Conservation (phyloP, 2,329 filamentous ascomycete species). For the Lojkania enalia region DNA sequence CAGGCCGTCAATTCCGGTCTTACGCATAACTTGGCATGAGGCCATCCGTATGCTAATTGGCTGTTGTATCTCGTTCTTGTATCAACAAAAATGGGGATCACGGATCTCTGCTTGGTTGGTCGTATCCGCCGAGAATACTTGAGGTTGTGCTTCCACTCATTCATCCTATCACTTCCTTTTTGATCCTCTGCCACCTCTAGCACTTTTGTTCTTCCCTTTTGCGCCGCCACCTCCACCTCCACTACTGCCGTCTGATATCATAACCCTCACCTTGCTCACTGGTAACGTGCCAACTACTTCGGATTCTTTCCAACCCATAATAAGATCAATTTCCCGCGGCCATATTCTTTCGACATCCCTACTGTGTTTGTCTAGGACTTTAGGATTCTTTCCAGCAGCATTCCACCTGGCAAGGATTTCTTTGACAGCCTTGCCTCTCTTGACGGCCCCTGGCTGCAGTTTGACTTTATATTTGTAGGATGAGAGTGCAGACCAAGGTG, state of each 20-base stretch:
- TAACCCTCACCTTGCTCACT: conserved; percentile 77
- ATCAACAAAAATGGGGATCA: too few species aligned
- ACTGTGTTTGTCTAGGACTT: conserved; percentile 50
- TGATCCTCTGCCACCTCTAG: conserved; percentile 18
- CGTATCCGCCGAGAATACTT: too few species aligned
- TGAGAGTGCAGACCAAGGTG: conserved; percentile 64
- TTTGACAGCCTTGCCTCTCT: conserved; percentile 93
- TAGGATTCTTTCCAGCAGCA: conserved; percentile 59
- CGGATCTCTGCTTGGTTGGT: too few species aligned
- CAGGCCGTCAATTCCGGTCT: too few species aligned
- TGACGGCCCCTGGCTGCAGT: conserved; percentile 83
- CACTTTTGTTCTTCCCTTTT: conserved; percentile 27
- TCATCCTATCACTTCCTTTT: conserved; percentile 13
- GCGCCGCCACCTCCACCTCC: conserved; percentile 25
- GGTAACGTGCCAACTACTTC: conserved; percentile 82
- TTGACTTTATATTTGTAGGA: conserved; percentile 93
- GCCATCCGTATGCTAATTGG: too few species aligned
- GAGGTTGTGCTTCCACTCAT: too few species aligned
- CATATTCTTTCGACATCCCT: conserved; percentile 73
- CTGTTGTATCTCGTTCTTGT: too few species aligned
- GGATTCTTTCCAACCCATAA: conserved; percentile 77
- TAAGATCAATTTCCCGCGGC: conserved; percentile 81
- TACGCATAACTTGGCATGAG: too few species aligned
- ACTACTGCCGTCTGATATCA: conserved; percentile 59
- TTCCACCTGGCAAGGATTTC: conserved; percentile 87